phyloP scores from a whole-genome alignment of 129 eudicot species.

The Escallonia herrerae region DNA sequence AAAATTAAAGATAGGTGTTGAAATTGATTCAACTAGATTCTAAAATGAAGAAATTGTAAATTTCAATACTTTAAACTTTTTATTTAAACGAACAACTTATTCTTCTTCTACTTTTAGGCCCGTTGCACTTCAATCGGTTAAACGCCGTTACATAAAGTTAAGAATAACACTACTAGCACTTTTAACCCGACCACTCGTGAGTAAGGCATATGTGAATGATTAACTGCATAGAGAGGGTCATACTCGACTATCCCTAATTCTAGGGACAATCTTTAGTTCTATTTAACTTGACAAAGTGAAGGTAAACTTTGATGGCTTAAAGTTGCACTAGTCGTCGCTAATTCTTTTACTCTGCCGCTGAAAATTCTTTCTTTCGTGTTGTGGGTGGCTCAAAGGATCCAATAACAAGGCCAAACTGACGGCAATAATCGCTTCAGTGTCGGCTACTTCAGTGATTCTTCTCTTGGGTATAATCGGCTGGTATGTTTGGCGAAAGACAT shows the following conservation, averaged over 20 bases:
- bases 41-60: not conserved
- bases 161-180: no score
- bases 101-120: no score
- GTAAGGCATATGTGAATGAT: no score
- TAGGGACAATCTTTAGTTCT: not conserved
- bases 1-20: not conserved
- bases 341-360: no score
- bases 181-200: no score
- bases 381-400: not conserved
- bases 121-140: no score
- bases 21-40: no score
- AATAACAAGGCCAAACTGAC: not conserved
- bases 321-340: not conserved
- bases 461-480: conserved; percentile 7
- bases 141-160: no score
- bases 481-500: not conserved
- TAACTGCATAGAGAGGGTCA: no score
- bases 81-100: not conserved
- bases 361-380: not conserved
- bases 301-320: not conserved
- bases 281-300: not conserved
- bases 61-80: not conserved
- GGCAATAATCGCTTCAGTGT: not conserved
- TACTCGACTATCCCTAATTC: not conserved
- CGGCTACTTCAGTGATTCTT: not conserved